Evolutionary conservation across 805 yeast species (phyloP).

Genomic region (Cyberlindnera euphorbiae): DNA sequence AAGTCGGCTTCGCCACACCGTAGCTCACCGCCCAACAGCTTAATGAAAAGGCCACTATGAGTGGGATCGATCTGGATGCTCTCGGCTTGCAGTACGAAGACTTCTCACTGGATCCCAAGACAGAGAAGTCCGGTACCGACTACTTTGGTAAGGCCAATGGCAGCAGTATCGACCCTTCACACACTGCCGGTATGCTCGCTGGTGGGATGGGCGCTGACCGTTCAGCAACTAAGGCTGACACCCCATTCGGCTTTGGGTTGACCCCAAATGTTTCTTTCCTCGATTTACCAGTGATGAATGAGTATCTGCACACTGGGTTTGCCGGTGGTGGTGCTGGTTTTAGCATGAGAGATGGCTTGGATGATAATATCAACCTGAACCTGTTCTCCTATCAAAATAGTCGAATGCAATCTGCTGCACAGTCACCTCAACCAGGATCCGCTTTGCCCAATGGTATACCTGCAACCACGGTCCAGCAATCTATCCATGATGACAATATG

Average conservation of each 20-base stretch:
- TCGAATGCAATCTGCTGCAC: slow-evolving; percentile 5
- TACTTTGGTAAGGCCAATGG: slow-evolving; percentile 14
- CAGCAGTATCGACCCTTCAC: too few species aligned
- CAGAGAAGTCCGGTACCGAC: slow-evolving; percentile 12
- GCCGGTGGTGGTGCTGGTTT: slow-evolving; percentile 40
- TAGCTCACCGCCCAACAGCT: slow-evolving; percentile 53
- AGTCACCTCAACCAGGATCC: slow-evolving; percentile 11
- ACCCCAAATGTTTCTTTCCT: slow-evolving; percentile 26
- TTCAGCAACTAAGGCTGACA: too few species aligned
- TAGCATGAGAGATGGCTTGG: slow-evolving; percentile 10
- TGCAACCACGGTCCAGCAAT: too few species aligned
- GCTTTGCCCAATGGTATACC: too few species aligned
- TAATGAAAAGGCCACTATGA: slow-evolving; percentile 28
- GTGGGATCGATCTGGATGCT: slow-evolving; percentile 35
- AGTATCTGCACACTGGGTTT: slow-evolving; percentile 35
- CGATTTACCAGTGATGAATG: slow-evolving; percentile 34
- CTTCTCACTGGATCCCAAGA: slow-evolving; percentile 17
- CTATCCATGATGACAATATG: slow-evolving; percentile 21
- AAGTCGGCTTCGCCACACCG: slow-evolving; percentile 80
- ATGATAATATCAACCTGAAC: slow-evolving; percentile 13
- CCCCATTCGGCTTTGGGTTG: slow-evolving; percentile 23
- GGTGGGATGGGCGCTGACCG: too few species aligned
- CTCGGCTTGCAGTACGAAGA: slow-evolving; percentile 31
- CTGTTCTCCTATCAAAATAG: slow-evolving; percentile 15
- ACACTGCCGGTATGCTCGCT: too few species aligned